phyloP scores from a whole-genome alignment of 1,284 basidiomycete species.

The Trametes pubescens region DNA sequence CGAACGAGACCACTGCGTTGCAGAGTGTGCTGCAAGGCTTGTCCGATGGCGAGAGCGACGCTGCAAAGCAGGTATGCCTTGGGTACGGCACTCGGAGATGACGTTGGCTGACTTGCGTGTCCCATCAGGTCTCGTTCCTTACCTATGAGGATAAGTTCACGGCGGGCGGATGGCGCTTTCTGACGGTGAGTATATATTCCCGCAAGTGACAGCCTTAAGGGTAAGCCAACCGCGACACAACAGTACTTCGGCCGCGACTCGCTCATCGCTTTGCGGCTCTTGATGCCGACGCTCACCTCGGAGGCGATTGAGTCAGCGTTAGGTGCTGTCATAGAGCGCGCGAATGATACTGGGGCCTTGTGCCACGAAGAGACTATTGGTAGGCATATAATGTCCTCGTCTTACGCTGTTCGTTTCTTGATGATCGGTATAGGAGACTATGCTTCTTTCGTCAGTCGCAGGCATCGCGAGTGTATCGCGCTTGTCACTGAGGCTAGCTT shows the following conservation, averaged over 20 bases:
- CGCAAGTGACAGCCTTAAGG: not conserved
- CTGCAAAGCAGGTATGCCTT: conserved; percentile 47
- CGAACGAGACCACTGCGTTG: conserved; percentile 37
- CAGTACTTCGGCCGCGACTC: conserved; percentile 52
- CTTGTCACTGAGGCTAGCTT: not conserved
- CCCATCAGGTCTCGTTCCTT: conserved; percentile 36
- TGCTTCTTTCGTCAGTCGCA: conserved; percentile 20
- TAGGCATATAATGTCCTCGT: not conserved
- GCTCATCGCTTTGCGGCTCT: conserved; percentile 49
- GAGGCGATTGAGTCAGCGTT: conserved; percentile 51
- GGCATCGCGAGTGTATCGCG: no score
- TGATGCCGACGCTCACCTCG: conserved; percentile 49
- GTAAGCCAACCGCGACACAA: not conserved
- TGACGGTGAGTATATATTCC: conserved; percentile 39
- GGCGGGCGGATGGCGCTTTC: conserved; percentile 55
- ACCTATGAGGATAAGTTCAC: conserved; percentile 48
- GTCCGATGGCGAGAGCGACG: conserved; percentile 36
- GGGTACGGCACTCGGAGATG: not conserved
- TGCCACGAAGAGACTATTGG: conserved; percentile 55
- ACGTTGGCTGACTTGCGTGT: not conserved
- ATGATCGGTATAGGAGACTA: conserved; percentile 21
- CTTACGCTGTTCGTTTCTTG: not conserved
- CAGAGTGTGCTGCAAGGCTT: conserved; percentile 42
- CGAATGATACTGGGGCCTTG: conserved; percentile 49
- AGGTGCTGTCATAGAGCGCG: conserved; percentile 51